These are phyloP conservation scores for Dendrobium officinale DNA, from an alignment of 106 monocot species.

Conservation along the genomic window DNA sequence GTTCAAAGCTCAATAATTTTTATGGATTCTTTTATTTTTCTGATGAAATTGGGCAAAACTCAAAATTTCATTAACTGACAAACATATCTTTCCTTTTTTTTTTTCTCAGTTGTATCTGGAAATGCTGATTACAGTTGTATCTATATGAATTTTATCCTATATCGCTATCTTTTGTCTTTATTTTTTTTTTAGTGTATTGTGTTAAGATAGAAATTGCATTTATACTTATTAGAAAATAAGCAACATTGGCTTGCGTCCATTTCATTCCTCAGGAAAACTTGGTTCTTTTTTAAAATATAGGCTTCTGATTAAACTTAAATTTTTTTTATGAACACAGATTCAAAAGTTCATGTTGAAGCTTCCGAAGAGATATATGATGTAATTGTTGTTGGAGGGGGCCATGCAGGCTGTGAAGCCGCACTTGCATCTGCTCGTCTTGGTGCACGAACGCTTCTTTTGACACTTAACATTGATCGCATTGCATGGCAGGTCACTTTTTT, in stretches of 20 bases:
- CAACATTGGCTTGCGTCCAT: not conserved
- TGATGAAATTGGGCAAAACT: no score
- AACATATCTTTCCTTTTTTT: no score
- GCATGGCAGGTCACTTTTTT: constrained; percentile 86
- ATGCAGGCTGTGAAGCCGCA: constrained; percentile 98
- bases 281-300: not conserved
- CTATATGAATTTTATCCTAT: not conserved
- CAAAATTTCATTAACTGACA: no score
- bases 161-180: not conserved
- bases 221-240: not conserved
- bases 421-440: constrained; percentile 96
- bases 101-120: no score
- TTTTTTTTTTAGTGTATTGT: not conserved
- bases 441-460: constrained; percentile 87
- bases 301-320: not conserved
- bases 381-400: constrained; percentile 95
- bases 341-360: not conserved
- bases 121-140: not conserved
- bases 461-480: constrained; percentile 93
- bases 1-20: not conserved
- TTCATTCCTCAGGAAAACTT: not conserved
- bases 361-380: constrained; percentile 81
- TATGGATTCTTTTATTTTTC: not conserved
- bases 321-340: not conserved
- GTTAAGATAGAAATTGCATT: not conserved